A percentile compares a stretch with the other conserved stretches of the same genome.
These are phyloP conservation scores for Acanthamoeba healyi DNA, from an alignment of 208 protist genomes.

Conservation along the genomic window DNA sequence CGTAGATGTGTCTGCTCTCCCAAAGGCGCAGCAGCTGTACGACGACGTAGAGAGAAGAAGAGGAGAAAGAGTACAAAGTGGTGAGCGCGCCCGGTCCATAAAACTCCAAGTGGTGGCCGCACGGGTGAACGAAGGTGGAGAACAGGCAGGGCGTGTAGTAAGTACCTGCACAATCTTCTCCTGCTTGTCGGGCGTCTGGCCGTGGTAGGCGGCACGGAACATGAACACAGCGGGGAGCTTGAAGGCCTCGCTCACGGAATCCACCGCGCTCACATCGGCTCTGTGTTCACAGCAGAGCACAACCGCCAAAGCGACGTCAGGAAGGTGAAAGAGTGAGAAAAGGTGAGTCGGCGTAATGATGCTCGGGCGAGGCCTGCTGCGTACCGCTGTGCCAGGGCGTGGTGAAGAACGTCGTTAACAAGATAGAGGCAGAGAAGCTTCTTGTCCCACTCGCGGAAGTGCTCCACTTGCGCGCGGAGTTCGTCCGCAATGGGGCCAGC, in stretches of 20 bases:
- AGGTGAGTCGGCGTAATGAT: no score
- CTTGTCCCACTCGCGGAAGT: neutral
- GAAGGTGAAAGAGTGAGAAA: neutral
- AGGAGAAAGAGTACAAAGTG: neutral
- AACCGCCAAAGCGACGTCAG: neutral
- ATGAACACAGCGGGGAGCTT: slow-evolving; percentile 74
- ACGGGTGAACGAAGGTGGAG: no score
- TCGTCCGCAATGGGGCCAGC: slow-evolving; percentile 8
- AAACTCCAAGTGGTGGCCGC: no score
- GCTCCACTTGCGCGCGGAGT: slow-evolving; percentile 32
- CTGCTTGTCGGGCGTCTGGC: slow-evolving; percentile 29
- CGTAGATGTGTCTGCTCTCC: slow-evolving; percentile 68
- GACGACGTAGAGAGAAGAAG: slow-evolving; percentile 27
- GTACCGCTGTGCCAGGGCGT: slow-evolving; percentile 47
- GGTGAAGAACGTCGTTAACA: slow-evolving; percentile 69
- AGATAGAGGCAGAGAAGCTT: slow-evolving; percentile 51
- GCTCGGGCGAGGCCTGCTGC: neutral
- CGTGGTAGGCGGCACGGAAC: slow-evolving; percentile 69
- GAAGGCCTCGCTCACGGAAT: slow-evolving; percentile 70
- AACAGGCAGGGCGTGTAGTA: no score
- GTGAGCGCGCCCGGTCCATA: no score
- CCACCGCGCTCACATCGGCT: neutral
- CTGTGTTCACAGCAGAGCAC: neutral
- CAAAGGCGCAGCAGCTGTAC: slow-evolving; percentile 65
- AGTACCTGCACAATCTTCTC: slow-evolving; percentile 69